Conservation (phyloP, 257 asterid species). For the Verbascum thapsus region DNA sequence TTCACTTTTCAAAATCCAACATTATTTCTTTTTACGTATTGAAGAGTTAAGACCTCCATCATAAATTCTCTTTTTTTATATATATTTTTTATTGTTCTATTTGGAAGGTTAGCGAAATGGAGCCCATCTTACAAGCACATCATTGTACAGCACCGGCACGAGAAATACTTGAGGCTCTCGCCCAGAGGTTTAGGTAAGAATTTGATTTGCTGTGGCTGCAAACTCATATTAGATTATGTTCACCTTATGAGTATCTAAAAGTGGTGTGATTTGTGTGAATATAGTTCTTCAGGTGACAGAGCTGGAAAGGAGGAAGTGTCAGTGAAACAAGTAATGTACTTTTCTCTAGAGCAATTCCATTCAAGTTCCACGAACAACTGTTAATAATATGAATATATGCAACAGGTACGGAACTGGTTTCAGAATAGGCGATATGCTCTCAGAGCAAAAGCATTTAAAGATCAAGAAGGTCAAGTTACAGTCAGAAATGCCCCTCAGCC, state of each 20-base stretch:
- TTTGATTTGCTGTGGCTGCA: background rate
- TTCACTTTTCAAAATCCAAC: background rate
- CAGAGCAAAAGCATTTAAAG: constrained; percentile 52
- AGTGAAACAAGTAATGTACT: constrained; percentile 54
- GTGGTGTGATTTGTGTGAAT: constrained; percentile 29
- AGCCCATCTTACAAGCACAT: constrained; percentile 61
- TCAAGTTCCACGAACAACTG: background rate
- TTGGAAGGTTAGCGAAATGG: constrained; percentile 68
- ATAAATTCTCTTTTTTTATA: background rate
- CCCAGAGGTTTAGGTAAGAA: constrained; percentile 64
- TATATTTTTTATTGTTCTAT: background rate
- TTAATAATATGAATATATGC: constrained; percentile 2
- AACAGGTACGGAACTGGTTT: constrained; percentile 61
- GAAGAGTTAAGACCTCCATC: too few relatives aligned
- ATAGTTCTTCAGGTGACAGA: constrained; percentile 60
- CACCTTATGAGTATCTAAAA: background rate
- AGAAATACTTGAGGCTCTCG: constrained; percentile 57
- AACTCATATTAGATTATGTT: background rate
- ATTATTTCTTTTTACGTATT: too few relatives aligned
- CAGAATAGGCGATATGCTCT: constrained; percentile 65
- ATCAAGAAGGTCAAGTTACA: constrained; percentile 42
- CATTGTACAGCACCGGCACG: constrained; percentile 53
- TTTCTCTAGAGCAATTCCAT: background rate
- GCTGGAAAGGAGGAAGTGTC: constrained; percentile 58
- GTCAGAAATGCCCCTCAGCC: constrained; percentile 44